Base-by-base conservation (phyloP, 495 filamentous ascomycete species). In the Penicillium psychrofluorescens region DNA sequence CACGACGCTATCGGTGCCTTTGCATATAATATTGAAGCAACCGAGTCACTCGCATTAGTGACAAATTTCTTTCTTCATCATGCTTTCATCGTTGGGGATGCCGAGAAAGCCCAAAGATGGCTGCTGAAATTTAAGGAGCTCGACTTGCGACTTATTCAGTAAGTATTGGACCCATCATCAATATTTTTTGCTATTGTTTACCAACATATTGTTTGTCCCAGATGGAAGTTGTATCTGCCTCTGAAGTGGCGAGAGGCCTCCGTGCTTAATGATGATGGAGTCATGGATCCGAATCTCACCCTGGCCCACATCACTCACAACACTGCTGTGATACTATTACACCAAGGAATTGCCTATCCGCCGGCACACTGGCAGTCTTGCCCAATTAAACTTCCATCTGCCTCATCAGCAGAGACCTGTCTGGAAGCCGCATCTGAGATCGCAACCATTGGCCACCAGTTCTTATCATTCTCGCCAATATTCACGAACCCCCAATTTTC, bases 241-340 rank as follows among this genome's bases (percentile, higher is more conserved):
- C 29, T 31, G 12, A 52, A 58, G 35, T 58, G 55, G 55, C 44
- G 51, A 12, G 22, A 22, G 6, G 22, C 22, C 22, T 22, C 22
- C 22, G 22, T 22, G 22, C 22, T 22, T 4, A 22, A 22, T 22
- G 39, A 44, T 0, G 47, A 57, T 14, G 54, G 54, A 13, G 35
- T 55, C 22, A 56, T 59, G 53, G 56, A 59, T 9, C 50, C 53
- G 1, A 59, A 59, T 27, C 50, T 59, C 11, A 56, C 50, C 6
- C 39, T 59, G 8, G 56, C 56, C 11, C 56, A 59, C 37, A 49
- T 53, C 14, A 56, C 53, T 1, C 56, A 59, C 16, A 59, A 59
- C 41, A 56, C 56, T 1, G 56, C 53, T 0, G 45, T 59, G 3
- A 59, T 59, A 0, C 38, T 59, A 9, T 32, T 59, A 1, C 56